Evolutionary conservation across 106 monocot species (phyloP).

Genomic region (Acanthochlamys bracteata): DNA sequence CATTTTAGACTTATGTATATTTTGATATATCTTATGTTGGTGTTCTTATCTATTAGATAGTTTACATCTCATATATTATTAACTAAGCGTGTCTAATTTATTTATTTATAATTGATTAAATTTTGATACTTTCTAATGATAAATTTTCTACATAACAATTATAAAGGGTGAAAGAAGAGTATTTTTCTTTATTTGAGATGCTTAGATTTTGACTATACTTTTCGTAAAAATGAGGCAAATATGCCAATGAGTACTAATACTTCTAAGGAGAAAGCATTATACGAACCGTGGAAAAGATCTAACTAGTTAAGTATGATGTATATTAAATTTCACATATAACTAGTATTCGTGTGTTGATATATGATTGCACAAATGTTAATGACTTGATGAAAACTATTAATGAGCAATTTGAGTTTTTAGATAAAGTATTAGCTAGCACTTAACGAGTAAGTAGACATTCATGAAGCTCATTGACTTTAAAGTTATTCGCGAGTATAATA

Average conservation of each 20-base stretch:
- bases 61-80: too few species aligned
- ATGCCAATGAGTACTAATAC: not conserved
- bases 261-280: not conserved
- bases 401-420: constrained; percentile 2
- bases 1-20: too few species aligned
- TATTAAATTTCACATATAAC: not conserved
- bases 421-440: constrained; percentile 3
- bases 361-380: not conserved
- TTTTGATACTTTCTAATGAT: too few species aligned
- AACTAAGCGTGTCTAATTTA: too few species aligned
- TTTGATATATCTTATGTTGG: too few species aligned
- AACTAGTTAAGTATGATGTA: constrained; percentile 6
- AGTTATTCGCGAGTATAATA: constrained; percentile 5
- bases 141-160: not conserved
- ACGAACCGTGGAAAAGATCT: constrained; percentile 14
- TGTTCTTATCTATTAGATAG: too few species aligned
- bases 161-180: not conserved
- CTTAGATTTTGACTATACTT: not conserved
- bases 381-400: constrained; percentile 2
- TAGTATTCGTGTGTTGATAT: constrained; percentile 1
- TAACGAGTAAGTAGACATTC: not conserved
- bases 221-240: not conserved
- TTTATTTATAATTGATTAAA: too few species aligned
- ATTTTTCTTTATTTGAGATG: not conserved
- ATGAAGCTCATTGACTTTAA: not conserved